Base-by-base conservation (phyloP, 441 rosid species). In the Erodium moschatum region DNA sequence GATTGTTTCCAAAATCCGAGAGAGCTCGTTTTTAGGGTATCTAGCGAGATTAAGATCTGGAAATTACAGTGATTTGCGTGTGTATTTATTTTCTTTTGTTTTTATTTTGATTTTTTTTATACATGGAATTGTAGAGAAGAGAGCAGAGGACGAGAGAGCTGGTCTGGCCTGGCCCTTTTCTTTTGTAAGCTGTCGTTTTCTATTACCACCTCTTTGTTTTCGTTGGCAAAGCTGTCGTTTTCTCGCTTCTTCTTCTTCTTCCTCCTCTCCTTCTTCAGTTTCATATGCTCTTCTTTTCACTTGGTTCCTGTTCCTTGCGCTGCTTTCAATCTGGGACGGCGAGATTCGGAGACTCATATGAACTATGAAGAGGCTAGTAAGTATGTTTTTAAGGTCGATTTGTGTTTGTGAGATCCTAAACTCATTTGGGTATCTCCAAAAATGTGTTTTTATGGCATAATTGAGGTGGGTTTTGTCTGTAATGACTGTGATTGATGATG, bases 311-410 rank as follows among this genome's bases (percentile, higher is more conserved):
- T 48, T 48, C 16, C 2, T 12, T 0, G 12, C 3, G 9, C 16
- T 12, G 9, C 16, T 48, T 50, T 50, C 18, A 50, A 50, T 50
- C 58, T 50, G 58, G 58, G 18, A n/a, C 11, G 58, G 0, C 5
- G 7, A n/a, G 18, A 50, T 50, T 50, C 7, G n/a, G 58, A 13
- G 18, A 50, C 58, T 15, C 58, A 12, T 50, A 50, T 50, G 58
- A 50, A 15, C 58, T n/a, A 89, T 79, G 95, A 88, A 89, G 96
- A 87, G 88, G 95, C 95, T 89, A 89, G 98, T 93, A 93, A 89
- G 97, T 93, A 90, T 88, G 96, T 87, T 54, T 52, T 50, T 13
- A 16, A 9, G 54, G 54, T 13, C 2, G 54, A 48, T 48, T 50
- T 50, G 6, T 8, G 46, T 50, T 50, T 48, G n/a, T 50, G 58